Conservation (phyloP, 306 rosid genomes). For the Rosa chinensis region DNA sequence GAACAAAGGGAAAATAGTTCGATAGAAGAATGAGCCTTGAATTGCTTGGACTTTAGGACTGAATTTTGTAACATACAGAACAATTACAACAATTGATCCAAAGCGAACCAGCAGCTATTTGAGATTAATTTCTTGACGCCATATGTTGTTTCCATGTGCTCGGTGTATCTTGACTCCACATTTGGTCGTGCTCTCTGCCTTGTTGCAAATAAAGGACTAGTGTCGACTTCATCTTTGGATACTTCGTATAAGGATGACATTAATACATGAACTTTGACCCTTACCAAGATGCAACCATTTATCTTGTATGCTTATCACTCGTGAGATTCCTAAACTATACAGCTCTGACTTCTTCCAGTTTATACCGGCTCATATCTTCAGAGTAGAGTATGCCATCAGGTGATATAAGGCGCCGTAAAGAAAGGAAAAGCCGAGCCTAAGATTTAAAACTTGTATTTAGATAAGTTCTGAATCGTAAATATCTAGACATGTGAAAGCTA, state of each 20-base stretch:
- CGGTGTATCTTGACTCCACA: background rate
- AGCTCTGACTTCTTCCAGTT: constrained; percentile 28
- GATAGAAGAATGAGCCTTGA: background rate
- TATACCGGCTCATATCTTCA: constrained; percentile 13
- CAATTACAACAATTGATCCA: background rate
- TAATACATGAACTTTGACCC: background rate
- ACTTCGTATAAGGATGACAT: background rate
- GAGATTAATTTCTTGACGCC: background rate
- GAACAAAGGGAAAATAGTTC: background rate
- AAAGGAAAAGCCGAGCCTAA: constrained; percentile 33
- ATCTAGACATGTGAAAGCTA: background rate
- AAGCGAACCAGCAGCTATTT: background rate
- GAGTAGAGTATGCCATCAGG: constrained; percentile 34
- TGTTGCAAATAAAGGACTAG: background rate
- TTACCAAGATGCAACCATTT: background rate
- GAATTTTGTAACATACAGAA: background rate
- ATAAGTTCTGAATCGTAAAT: background rate
- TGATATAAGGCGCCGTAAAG: constrained; percentile 31
- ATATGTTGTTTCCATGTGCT: background rate
- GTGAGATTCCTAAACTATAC: constrained; percentile 17
- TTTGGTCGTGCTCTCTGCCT: background rate
- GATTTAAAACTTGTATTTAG: background rate
- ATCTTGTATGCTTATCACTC: background rate
- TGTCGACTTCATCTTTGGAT: background rate
- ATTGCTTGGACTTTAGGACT: background rate